Base-by-base conservation (phyloP, 78 protist species). In the Speleostelium caveatum region DNA sequence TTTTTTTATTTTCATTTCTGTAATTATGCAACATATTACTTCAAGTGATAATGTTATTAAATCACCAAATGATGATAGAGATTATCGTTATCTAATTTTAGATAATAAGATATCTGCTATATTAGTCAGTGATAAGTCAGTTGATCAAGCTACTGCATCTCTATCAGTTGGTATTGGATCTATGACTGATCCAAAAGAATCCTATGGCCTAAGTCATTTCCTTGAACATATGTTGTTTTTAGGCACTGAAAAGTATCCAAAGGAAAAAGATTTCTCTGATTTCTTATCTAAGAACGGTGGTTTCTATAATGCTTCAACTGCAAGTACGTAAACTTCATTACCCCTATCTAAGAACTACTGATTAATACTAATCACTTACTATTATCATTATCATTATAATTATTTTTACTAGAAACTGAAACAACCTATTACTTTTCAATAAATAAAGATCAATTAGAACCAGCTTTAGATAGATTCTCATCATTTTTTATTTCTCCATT, bases 191-290 rank as follows among this genome's bases (percentile, higher is more conserved):
- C 97, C 98, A 35, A n/a, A 1, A 4, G 92, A 77, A 1, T 2
- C 75, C 1, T 87, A 66, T 0, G 98, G 98, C 17, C 74, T 96
- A n/a, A 95, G 96, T 2, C 98, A 96, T 59, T 96, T 94, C 45
- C 69, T 79, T 14, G 98, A 96, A 68, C 95, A 91, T 22, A 91
- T 91, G 95, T 45, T 91, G 2, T 91, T 91, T 62, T 24, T 91
- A 33, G 95, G 95, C 7, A 91, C 87, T 24, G 95, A 91, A 73
- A 77, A 79, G 14, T 86, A n/a, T 21, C 93, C 93, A 19, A 60
- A 58, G 32, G 93, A 86, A 58, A 83, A 69, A 41, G 91, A 83
- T 17, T 75, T 76, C 36, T 14, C 61, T 26, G 24, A 58, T 8
- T 58, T 58, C 38, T 35, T 74, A 38, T 12, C 21, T 38, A 21